Conservation (phyloP, 2,329 filamentous ascomycete species). For the Fusarium proliferatum region DNA sequence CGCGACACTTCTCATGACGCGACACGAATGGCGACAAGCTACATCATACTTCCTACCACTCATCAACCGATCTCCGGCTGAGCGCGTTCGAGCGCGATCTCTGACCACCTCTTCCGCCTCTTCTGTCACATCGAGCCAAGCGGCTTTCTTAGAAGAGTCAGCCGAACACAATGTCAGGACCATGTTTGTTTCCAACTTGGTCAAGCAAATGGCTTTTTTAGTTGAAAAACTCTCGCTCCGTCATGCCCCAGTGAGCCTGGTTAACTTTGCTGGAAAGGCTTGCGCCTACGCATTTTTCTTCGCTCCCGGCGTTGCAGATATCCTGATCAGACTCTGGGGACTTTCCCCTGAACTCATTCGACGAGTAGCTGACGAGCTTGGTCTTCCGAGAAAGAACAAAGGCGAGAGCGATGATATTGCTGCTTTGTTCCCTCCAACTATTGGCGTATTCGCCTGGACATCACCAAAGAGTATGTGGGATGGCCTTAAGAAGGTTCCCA, state of each 20-base stretch:
- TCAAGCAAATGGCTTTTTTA: conserved; percentile 86
- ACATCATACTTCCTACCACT: conserved; percentile 75
- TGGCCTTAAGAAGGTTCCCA: conserved; percentile 73
- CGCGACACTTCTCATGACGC: conserved; percentile 83
- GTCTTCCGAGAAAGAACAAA: conserved; percentile 66
- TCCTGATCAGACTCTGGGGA: conserved; percentile 84
- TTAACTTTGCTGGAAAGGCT: conserved; percentile 89
- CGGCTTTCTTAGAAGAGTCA: conserved; percentile 67
- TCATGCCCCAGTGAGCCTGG: conserved; percentile 72
- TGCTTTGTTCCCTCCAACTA: conserved; percentile 73
- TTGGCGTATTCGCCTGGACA: conserved; percentile 69
- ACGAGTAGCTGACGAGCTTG: conserved; percentile 76
- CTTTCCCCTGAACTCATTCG: conserved; percentile 75
- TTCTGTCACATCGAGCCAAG: conserved; percentile 74
- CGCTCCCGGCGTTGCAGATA: conserved; percentile 85
- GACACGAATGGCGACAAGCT: conserved; percentile 85
- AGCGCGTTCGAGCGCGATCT: conserved; percentile 58
- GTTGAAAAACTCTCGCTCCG: conserved; percentile 88
- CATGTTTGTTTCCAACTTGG: conserved; percentile 84
- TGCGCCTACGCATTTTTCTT: conserved; percentile 96
- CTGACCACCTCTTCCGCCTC: conserved; percentile 67
- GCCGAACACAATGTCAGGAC: conserved; percentile 90
- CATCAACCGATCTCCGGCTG: conserved; percentile 63
- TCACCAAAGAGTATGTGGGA: conserved; percentile 61
- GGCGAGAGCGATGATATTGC: conserved; percentile 73